Conservation (phyloP, 768 basidiomycete genomes). For the Boletellus ananiceps region DNA sequence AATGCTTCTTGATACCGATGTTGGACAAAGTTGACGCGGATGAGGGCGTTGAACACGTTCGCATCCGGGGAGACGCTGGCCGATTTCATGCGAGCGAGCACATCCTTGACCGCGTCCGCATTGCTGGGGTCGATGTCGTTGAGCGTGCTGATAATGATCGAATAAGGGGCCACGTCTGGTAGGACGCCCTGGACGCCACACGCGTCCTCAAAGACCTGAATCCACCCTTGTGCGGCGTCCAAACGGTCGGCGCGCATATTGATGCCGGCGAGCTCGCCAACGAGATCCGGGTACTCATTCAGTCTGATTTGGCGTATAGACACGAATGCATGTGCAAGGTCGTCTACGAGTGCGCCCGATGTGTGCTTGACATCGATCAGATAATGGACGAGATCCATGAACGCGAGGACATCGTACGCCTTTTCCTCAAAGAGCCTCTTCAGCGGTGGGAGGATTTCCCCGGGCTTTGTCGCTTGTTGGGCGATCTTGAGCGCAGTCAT, state of each 20-base stretch:
- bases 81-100: slow-evolving; percentile 38
- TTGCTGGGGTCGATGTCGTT: slow-evolving; percentile 30
- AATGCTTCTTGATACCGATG: slow-evolving; percentile 36
- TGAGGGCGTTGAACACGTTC: slow-evolving; percentile 46
- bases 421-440: slow-evolving; percentile 13
- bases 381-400: slow-evolving; percentile 26
- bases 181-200: slow-evolving; percentile 16
- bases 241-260: slow-evolving; percentile 32
- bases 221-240: slow-evolving; percentile 28
- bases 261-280: slow-evolving; percentile 36
- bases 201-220: slow-evolving; percentile 22
- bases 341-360: slow-evolving; percentile 17
- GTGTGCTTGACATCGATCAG: slow-evolving; percentile 13
- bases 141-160: slow-evolving; percentile 37
- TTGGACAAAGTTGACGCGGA: slow-evolving; percentile 36
- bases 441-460: neutral
- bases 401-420: slow-evolving; percentile 19
- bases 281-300: slow-evolving; percentile 29
- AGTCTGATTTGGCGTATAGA: slow-evolving; percentile 16
- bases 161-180: slow-evolving; percentile 31
- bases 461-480: neutral
- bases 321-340: slow-evolving; percentile 19
- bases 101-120: slow-evolving; percentile 27
- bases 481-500: slow-evolving; percentile 35
- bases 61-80: slow-evolving; percentile 37